Percentiles rank a stretch among this genome's conserved stretches.
phyloP scores from a whole-genome alignment of 2,329 filamentous ascomycete species.

The Trichoderma citrinoviride region DNA sequence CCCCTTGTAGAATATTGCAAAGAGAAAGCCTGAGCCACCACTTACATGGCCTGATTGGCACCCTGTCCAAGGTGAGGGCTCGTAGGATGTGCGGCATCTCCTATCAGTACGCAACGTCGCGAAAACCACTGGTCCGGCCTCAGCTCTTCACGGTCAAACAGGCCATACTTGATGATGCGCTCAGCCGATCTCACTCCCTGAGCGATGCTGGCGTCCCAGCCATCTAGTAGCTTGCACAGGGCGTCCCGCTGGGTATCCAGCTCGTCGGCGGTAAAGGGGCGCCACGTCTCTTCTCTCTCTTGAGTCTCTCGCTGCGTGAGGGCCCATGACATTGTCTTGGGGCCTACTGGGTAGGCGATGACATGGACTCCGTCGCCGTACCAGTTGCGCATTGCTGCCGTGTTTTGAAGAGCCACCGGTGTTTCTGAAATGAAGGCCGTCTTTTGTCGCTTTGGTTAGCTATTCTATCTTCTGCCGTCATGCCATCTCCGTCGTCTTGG shows the following conservation, averaged over 20 bases:
- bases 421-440: constrained; percentile 27
- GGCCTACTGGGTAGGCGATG: constrained; percentile 27
- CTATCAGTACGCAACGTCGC: constrained; percentile 27
- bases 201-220: constrained; percentile 25
- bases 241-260: constrained; percentile 22
- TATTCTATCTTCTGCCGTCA: neutral
- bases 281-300: constrained; percentile 29
- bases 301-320: constrained; percentile 27
- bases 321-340: constrained; percentile 27
- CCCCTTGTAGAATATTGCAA: neutral
- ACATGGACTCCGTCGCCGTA: constrained; percentile 29
- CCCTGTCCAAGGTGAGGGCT: constrained; percentile 31
- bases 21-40: too few species aligned
- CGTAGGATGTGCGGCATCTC: constrained; percentile 30
- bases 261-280: constrained; percentile 25
- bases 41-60: constrained; percentile 27
- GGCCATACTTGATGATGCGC: constrained; percentile 29
- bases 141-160: constrained; percentile 30
- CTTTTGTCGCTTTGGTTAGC: constrained; percentile 15
- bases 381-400: constrained; percentile 27
- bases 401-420: constrained; percentile 20
- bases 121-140: constrained; percentile 27
- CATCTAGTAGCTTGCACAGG: constrained; percentile 23
- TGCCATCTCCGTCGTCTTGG: neutral
- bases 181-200: constrained; percentile 26